These are phyloP conservation scores for Trichoderma sp. DNA, from an alignment of 2,329 filamentous ascomycete genomes.

Conservation along the genomic window DNA sequence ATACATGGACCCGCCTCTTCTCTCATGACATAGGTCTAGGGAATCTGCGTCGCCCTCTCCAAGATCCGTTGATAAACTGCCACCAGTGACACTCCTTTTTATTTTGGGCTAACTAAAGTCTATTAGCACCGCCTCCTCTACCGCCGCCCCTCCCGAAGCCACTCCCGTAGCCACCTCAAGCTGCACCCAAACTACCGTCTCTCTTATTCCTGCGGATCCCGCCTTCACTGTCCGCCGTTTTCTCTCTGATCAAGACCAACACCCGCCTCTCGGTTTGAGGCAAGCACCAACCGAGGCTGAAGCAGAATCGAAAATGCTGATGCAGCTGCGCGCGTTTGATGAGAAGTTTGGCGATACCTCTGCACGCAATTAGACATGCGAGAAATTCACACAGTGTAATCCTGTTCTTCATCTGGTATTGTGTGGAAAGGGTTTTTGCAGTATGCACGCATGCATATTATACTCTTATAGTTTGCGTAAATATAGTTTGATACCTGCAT, in stretches of 20 bases:
- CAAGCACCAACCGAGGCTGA: background rate
- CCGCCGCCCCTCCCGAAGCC: background rate
- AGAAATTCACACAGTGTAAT: background rate
- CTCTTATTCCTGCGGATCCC: background rate
- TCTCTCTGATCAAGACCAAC: background rate
- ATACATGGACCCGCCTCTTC: too few relatives aligned
- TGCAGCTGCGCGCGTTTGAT: background rate
- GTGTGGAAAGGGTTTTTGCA: background rate
- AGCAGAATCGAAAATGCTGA: background rate
- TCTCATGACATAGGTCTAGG: too few relatives aligned
- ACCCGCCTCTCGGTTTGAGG: background rate
- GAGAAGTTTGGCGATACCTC: background rate
- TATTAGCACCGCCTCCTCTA: background rate
- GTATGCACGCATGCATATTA: background rate
- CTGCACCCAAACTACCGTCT: background rate
- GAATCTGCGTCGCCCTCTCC: background rate
- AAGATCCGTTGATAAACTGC: background rate
- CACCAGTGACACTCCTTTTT: background rate
- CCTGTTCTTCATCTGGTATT: background rate
- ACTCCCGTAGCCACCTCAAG: background rate
- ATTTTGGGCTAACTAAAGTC: background rate
- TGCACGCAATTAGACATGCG: background rate
- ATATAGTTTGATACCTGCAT: background rate
- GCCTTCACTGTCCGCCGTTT: background rate
- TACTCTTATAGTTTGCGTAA: background rate